These are phyloP conservation scores for Pseudocercospora pini-densiflorae DNA, from an alignment of 2,329 filamentous ascomycete genomes.

Conservation along the genomic window DNA sequence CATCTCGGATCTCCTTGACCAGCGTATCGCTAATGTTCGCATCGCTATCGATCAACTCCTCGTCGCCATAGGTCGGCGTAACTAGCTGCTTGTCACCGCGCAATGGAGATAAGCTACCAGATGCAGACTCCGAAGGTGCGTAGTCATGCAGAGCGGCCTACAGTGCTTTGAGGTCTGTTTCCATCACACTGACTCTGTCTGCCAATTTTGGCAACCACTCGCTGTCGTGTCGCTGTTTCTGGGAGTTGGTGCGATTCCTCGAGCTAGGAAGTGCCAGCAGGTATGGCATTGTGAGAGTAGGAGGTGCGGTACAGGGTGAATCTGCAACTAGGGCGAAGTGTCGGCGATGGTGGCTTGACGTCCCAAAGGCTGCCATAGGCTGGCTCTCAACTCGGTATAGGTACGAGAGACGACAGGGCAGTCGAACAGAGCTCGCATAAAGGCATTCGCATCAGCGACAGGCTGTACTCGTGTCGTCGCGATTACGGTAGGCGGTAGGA, in stretches of 20 bases:
- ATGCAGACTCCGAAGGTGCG: background rate
- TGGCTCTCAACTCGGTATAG: constrained; percentile 38
- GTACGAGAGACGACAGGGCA: constrained; percentile 42
- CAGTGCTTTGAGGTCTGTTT: background rate
- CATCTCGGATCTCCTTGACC: background rate
- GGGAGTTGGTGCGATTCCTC: too few relatives aligned
- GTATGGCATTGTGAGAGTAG: too few relatives aligned
- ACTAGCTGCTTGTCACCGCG: background rate
- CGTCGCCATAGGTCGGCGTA: background rate
- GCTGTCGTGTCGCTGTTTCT: background rate
- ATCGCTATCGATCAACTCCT: background rate
- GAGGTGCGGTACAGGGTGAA: too few relatives aligned
- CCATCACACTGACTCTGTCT: background rate
- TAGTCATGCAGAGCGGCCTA: background rate
- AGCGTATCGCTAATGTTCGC: background rate
- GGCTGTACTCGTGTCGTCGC: too few relatives aligned
- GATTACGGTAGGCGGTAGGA: too few relatives aligned
- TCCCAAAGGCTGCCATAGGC: constrained; percentile 19
- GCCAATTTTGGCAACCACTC: background rate
- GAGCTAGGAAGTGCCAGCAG: too few relatives aligned
- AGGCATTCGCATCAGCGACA: too few relatives aligned
- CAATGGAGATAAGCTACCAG: background rate
- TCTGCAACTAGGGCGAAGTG: too few relatives aligned
- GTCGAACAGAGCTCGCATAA: constrained; percentile 42
- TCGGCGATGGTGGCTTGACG: too few relatives aligned